These are phyloP conservation scores for Anethum foeniculum DNA, from an alignment of 140 eudicot genomes.

Conservation along the genomic window DNA sequence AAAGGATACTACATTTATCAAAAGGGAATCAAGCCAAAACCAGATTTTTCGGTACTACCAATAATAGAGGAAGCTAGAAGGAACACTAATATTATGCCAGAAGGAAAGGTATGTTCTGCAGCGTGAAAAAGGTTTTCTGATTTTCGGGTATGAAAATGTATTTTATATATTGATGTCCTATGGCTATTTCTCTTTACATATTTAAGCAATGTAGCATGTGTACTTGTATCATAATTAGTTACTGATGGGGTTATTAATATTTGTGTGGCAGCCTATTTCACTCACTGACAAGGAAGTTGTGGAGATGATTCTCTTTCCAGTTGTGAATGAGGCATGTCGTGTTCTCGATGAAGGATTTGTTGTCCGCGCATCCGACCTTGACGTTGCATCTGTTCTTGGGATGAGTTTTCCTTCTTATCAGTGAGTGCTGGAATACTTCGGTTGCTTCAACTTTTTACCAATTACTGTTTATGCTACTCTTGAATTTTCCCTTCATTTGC, in stretches of 20 bases:
- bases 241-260: slow-evolving; percentile 15
- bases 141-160: not conserved
- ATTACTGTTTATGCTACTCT: not conserved
- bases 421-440: slow-evolving; percentile 27
- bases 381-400: slow-evolving; percentile 69
- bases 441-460: not conserved
- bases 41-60: slow-evolving; percentile 65
- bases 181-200: not conserved
- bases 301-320: slow-evolving; percentile 66
- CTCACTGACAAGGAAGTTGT: slow-evolving; percentile 47
- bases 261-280: slow-evolving; percentile 37
- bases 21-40: slow-evolving; percentile 92
- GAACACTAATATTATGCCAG: slow-evolving; percentile 56
- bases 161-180: not conserved
- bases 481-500: not conserved
- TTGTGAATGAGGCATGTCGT: slow-evolving; percentile 67
- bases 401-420: slow-evolving; percentile 70
- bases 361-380: slow-evolving; percentile 64
- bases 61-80: slow-evolving; percentile 67
- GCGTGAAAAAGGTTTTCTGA: not conserved
- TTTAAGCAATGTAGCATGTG: not conserved
- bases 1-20: slow-evolving; percentile 77
- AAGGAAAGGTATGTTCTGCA: slow-evolving; percentile 60
- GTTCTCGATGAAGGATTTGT: slow-evolving; percentile 60
- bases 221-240: slow-evolving; percentile 51